Percentiles rank a stretch among this genome's conserved stretches.
These are phyloP conservation scores for Coemansia sp. DNA, from an alignment of 192 early-diverging fungal species.

Conservation along the genomic window DNA sequence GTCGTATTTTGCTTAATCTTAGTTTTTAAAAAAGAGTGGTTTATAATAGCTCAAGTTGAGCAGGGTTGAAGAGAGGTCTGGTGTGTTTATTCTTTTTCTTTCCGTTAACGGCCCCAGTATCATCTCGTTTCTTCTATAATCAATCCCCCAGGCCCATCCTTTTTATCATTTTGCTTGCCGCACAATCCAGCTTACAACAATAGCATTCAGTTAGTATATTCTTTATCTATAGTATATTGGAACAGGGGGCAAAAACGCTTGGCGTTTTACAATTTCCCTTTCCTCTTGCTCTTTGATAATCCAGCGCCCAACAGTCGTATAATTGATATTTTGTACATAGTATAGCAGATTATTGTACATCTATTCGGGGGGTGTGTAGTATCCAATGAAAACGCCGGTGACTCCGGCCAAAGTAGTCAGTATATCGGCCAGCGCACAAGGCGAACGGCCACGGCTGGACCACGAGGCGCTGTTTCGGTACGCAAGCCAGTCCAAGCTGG, in stretches of 20 bases:
- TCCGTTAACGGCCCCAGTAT: neutral
- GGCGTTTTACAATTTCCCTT: neutral
- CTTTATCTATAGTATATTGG: neutral
- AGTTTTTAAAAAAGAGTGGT: neutral
- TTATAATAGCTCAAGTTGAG: neutral
- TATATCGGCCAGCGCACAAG: neutral
- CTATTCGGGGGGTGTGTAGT: neutral
- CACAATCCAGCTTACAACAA: neutral
- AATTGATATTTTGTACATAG: neutral
- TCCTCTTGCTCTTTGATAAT: neutral
- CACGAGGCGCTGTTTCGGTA: neutral
- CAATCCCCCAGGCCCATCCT: neutral
- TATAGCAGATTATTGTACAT: neutral
- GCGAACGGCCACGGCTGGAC: neutral
- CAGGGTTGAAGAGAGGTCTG: neutral
- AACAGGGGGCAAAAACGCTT: neutral
- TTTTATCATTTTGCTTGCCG: neutral
- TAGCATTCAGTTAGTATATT: neutral
- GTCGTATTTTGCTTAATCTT: neutral
- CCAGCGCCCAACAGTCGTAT: neutral
- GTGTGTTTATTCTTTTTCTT: neutral
- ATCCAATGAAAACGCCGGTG: slow-evolving; percentile 21
- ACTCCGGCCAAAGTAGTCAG: slow-evolving; percentile 14
- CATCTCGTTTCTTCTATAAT: neutral
- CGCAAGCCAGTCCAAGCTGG: neutral